phyloP scores from a whole-genome alignment of 164 flowering plant genomes.

The Piper longum region DNA sequence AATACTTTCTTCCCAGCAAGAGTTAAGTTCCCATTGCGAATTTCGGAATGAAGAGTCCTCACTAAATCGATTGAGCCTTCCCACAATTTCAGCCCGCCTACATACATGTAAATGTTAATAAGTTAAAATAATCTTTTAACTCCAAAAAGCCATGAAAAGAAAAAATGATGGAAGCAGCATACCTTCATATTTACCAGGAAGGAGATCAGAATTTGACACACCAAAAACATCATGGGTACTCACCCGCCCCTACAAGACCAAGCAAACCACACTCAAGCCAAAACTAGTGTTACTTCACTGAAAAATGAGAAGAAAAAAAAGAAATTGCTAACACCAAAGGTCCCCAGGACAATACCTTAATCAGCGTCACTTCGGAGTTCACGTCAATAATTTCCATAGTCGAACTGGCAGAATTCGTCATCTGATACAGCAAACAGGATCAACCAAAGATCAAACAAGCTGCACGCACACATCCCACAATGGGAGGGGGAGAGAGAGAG shows the following conservation, averaged over 20 bases:
- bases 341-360: conserved; percentile 40
- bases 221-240: conserved; percentile 71
- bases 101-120: neutral
- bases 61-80: conserved; percentile 87
- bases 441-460: neutral
- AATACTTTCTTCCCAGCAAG: conserved; percentile 59
- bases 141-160: neutral
- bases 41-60: conserved; percentile 42
- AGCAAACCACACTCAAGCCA: neutral
- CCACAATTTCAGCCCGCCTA: conserved; percentile 96
- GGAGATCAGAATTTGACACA: conserved; percentile 75
- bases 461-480: neutral
- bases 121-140: neutral
- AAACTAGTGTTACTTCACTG: neutral
- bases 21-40: conserved; percentile 33
- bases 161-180: neutral
- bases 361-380: conserved; percentile 34
- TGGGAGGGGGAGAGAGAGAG: neutral
- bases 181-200: conserved; percentile 98
- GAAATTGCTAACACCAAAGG: neutral
- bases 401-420: conserved; percentile 25
- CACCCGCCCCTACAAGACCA: conserved; percentile 58
- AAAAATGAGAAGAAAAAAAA: neutral
- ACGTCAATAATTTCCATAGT: conserved; percentile 45
- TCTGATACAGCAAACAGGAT: conserved; percentile 13